These are phyloP conservation scores for Solanum sitiens DNA, from an alignment of 257 asterid genomes.

Conservation along the genomic window DNA sequence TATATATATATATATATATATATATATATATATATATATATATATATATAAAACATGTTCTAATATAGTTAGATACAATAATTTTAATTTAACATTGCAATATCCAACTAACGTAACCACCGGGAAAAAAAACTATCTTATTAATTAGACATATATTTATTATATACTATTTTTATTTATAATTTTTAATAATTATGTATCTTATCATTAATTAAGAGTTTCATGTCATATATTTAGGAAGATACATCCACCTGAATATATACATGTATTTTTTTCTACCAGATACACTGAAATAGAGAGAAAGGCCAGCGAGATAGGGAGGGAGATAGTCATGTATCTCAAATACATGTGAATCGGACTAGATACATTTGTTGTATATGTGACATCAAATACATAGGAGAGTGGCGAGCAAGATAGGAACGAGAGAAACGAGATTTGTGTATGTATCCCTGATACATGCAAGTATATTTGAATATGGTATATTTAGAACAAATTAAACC, in stretches of 20 bases:
- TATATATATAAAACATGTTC: neutral
- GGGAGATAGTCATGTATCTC: neutral
- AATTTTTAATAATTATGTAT: no score
- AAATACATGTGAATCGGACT: no score
- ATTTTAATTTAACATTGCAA: neutral
- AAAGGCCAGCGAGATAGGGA: neutral
- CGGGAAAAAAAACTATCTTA: no score
- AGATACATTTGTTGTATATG: no score
- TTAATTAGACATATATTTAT: neutral
- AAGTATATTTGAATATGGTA: accelerated
- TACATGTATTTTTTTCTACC: no score
- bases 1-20: neutral
- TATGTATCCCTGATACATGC: neutral
- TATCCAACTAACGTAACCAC: neutral
- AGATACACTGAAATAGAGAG: neutral
- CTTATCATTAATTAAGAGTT: no score
- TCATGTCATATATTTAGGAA: neutral
- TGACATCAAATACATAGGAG: neutral
- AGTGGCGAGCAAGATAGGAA: accelerated
- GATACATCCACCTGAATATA: neutral
- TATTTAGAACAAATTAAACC: no score
- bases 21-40: no score
- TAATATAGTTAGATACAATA: neutral
- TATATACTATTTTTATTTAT: no score
- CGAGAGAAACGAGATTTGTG: neutral